phyloP scores from a whole-genome alignment of 306 rosid genomes.

The Rosa lucieae region DNA sequence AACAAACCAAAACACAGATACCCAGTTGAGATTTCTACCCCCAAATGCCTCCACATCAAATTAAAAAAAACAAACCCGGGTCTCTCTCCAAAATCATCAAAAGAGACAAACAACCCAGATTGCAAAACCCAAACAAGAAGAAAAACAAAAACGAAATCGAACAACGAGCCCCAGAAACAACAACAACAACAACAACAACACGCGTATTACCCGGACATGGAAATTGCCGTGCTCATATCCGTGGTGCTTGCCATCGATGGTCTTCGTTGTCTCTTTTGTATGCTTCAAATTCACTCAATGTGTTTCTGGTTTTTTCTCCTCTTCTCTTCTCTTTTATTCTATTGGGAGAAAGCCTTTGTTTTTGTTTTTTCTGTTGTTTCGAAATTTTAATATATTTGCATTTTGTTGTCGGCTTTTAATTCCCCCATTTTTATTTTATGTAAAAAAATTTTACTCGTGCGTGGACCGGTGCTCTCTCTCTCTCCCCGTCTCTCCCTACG shows the following conservation, averaged over 20 bases:
- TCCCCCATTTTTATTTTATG: neutral
- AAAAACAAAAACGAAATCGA: slow-evolving; percentile 29
- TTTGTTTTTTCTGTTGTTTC: slow-evolving; percentile 3
- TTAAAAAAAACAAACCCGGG: slow-evolving; percentile 7
- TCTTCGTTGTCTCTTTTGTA: slow-evolving; percentile 32
- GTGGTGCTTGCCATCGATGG: slow-evolving; percentile 35
- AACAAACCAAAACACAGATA: slow-evolving; percentile 40
- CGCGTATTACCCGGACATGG: slow-evolving; percentile 36
- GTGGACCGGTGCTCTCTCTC: slow-evolving; percentile 36
- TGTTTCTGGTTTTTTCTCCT: slow-evolving; percentile 14
- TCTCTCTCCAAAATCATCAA: slow-evolving; percentile 22
- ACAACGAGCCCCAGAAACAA: slow-evolving; percentile 38
- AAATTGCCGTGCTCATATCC: slow-evolving; percentile 12
- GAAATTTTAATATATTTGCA: slow-evolving; percentile 8
- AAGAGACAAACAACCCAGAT: slow-evolving; percentile 17
- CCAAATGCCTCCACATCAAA: slow-evolving; percentile 33
- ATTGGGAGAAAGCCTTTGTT: neutral
- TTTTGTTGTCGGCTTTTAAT: neutral
- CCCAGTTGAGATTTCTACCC: slow-evolving; percentile 52
- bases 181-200: slow-evolving; percentile 13
- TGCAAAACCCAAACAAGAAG: slow-evolving; percentile 7
- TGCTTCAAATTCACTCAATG: slow-evolving; percentile 40
- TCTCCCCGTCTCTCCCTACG: neutral
- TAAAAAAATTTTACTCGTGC: slow-evolving; percentile 22
- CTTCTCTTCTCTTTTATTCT: slow-evolving; percentile 13